phyloP scores from a whole-genome alignment of 768 basidiomycete genomes.

The Leccinum disarticulatum region DNA sequence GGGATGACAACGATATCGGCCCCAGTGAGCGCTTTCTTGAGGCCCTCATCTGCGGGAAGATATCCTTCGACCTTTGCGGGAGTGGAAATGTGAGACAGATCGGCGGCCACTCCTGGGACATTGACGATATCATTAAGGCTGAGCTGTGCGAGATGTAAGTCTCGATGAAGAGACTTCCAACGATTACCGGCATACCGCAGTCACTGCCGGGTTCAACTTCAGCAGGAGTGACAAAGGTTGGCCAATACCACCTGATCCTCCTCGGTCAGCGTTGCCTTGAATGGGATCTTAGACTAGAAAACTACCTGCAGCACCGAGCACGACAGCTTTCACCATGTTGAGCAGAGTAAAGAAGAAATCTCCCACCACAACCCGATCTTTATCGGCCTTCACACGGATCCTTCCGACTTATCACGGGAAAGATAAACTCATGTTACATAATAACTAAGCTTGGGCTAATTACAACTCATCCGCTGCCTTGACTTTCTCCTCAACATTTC shows the following conservation, averaged over 20 bases:
- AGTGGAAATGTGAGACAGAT: conserved; percentile 92
- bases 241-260: conserved; percentile 81
- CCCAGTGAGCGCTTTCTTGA: conserved; percentile 79
- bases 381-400: conserved; percentile 18
- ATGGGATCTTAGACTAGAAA: neutral
- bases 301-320: conserved; percentile 93
- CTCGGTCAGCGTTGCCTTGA: conserved; percentile 4
- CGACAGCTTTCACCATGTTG: conserved; percentile 70
- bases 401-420: conserved; percentile 10
- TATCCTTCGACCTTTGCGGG: conserved; percentile 83
- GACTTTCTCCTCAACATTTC: conserved; percentile 20
- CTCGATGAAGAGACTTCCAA: neutral
- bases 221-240: conserved; percentile 93
- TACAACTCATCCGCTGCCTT: conserved; percentile 32
- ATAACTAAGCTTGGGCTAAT: too few species aligned
- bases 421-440: neutral
- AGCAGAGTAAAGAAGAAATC: neutral
- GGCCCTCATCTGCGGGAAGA: conserved; percentile 74
- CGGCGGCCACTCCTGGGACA: conserved; percentile 95
- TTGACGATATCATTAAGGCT: conserved; percentile 95
- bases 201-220: conserved; percentile 80
- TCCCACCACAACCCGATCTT: conserved; percentile 6
- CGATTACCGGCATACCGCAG: conserved; percentile 49
- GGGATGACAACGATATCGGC: conserved; percentile 94
- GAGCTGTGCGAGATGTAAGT: conserved; percentile 49